phyloP scores from a whole-genome alignment of 441 rosid genomes.

The Aquilaria agallochum region DNA sequence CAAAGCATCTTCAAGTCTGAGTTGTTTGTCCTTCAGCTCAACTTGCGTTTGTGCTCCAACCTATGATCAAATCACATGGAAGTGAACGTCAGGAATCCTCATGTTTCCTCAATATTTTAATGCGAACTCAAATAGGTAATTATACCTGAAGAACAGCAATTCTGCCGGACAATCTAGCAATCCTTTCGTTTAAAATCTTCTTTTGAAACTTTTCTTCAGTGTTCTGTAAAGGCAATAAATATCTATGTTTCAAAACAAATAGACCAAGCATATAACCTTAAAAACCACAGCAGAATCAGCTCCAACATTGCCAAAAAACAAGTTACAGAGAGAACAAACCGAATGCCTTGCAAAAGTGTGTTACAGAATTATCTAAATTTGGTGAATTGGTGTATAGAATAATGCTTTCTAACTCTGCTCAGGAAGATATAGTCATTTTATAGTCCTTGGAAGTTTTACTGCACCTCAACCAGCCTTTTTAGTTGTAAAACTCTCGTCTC shows the following conservation, averaged over 20 bases:
- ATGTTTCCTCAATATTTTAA: background rate
- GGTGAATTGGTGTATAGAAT: background rate
- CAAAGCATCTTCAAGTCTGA: constrained; percentile 84
- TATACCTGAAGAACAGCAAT: constrained; percentile 83
- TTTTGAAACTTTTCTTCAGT: constrained; percentile 61
- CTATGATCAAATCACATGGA: constrained; percentile 23
- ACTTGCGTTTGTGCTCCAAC: constrained; percentile 92
- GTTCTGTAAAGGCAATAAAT: constrained; percentile 40
- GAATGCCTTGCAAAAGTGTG: background rate
- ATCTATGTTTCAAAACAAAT: background rate
- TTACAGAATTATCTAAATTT: background rate
- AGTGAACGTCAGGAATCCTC: background rate
- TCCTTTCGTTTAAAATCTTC: constrained; percentile 81
- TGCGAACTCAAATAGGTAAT: constrained; percentile 7
- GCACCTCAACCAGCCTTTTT: constrained; percentile 61
- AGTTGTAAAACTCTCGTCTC: constrained; percentile 75
- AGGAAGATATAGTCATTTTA: background rate
- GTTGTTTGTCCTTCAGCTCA: constrained; percentile 88
- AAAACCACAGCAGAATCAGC: background rate
- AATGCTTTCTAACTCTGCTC: background rate
- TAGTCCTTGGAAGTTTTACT: background rate
- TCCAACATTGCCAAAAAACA: background rate
- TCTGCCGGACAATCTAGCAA: constrained; percentile 81
- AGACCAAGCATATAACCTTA: constrained; percentile 2
- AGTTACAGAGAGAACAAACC: background rate